These are phyloP conservation scores for Schizosaccharomyces osmophilus DNA, from an alignment of 805 yeast genomes.

Conservation along the genomic window DNA sequence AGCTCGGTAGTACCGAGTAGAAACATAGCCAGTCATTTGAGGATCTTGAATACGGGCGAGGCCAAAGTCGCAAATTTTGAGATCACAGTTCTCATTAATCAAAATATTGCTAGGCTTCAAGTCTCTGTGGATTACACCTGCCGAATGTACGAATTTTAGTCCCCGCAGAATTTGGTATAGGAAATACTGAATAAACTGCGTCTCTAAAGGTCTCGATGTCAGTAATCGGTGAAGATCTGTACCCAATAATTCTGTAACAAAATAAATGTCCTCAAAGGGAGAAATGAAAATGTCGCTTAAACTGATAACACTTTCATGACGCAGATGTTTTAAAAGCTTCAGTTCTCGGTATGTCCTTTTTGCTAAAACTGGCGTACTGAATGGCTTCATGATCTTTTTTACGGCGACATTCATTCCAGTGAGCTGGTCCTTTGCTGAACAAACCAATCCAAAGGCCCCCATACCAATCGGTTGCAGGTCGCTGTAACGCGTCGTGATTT, in stretches of 20 bases:
- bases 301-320: conserved; percentile 75
- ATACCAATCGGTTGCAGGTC: conserved; percentile 94
- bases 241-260: conserved; percentile 90
- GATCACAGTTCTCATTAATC: conserved; percentile 72
- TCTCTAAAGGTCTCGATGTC: conserved; percentile 81
- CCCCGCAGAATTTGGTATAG: conserved; percentile 81
- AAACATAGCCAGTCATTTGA: conserved; percentile 95
- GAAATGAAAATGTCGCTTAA: conserved; percentile 81
- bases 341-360: conserved; percentile 91
- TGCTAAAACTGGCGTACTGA: conserved; percentile 79
- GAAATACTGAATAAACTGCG: conserved; percentile 90
- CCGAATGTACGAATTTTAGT: conserved; percentile 69
- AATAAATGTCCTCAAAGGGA: conserved; percentile 87
- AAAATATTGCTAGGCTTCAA: conserved; percentile 59
- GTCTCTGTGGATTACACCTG: conserved; percentile 79
- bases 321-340: conserved; percentile 71
- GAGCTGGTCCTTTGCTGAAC: conserved; percentile 80
- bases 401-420: conserved; percentile 89
- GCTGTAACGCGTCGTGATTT: conserved; percentile 42
- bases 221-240: conserved; percentile 81
- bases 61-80: conserved; percentile 71
- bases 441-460: conserved; percentile 98
- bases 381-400: conserved; percentile 93
- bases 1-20: conserved; percentile 86
- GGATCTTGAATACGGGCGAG: conserved; percentile 93